Base-by-base conservation (phyloP, 768 basidiomycete genomes). In the Fomitopsis serialis region DNA sequence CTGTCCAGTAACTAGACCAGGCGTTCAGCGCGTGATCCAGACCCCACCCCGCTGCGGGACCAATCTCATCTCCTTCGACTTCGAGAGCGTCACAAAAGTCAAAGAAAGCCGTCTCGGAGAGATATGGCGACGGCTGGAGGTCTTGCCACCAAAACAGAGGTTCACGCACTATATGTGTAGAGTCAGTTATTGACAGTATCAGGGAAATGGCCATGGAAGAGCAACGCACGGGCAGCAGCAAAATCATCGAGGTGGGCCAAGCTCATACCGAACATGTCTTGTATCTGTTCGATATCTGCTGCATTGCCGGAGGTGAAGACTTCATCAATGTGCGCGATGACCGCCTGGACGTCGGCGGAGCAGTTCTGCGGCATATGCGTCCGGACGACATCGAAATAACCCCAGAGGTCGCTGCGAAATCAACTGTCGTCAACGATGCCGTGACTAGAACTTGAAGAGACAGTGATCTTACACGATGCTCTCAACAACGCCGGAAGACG, bases 371-470 rank as follows among this genome's bases (percentile, higher is more conserved):
- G 82, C 84, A 87, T 88, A 59, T 79, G 69, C 58, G 78, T 71
- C 12, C 80, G 79, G 58, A 85, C 78, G 11, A 85, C 85, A 54
- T 87, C 85, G 66, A 85, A 88, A 61, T 88, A 90, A 57, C 71
- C 72, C 84, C 84, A 87, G 62, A 79, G 84, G 64, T 85, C 73
- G 10, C 78, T 78, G 53, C n/a, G n/a, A n/a, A n/a, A n/a, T n/a
- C 24, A 46, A 34, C 11, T 12, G 2, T n/a, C n/a, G 42, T 42
- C 3, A 27, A 7, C 1, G 36, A 3, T 27, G 1, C 11, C 47
- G 29, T 11, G 11, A 11, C 8, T 32, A 19, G 36, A 48, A 3
- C 6, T n/a, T n/a, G n/a, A n/a, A 3, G 23, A 11, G 29, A 6
- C 29, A 11, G 17, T 2, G 37, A 22, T 55, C 59, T 58, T 32